A percentile compares a stretch with the other conserved stretches of the same genome.
Evolutionary conservation across 2,329 filamentous ascomycete species (phyloP).

Genomic region (Diaporthe citriasiana): DNA sequence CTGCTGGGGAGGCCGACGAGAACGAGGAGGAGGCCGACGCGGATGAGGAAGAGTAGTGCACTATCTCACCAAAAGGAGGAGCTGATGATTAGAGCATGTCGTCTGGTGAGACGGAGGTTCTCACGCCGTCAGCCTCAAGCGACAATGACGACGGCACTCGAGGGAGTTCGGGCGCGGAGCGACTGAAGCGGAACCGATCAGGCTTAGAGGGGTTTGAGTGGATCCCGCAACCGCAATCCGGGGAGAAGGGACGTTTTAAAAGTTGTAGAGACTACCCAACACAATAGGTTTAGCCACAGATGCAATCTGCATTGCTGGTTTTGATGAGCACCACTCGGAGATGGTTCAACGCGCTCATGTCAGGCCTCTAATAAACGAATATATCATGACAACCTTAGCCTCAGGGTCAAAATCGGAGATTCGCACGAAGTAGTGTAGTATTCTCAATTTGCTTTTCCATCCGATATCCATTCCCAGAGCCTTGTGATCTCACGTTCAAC

Average conservation of each 20-base stretch:
- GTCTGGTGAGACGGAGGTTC: not conserved
- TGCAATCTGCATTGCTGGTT: slow-evolving; percentile 9
- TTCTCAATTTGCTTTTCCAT: not conserved
- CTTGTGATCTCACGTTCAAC: not conserved
- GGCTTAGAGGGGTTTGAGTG: slow-evolving; percentile 18
- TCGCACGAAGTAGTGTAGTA: not conserved
- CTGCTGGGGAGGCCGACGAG: slow-evolving; percentile 44
- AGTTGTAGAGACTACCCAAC: slow-evolving; percentile 18
- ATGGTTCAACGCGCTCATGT: slow-evolving; percentile 7
- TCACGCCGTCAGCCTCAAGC: slow-evolving; percentile 12
- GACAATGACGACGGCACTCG: slow-evolving; percentile 3
- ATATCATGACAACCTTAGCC: not conserved
- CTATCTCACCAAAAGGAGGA: slow-evolving; percentile 29
- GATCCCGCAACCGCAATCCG: not conserved
- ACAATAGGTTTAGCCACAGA: slow-evolving; percentile 1
- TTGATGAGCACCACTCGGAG: slow-evolving; percentile 13
- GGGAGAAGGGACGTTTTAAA: not conserved
- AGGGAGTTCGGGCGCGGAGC: not conserved
- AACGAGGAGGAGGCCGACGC: slow-evolving; percentile 32
- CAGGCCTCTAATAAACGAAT: slow-evolving; percentile 31
- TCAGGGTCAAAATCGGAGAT: no score
- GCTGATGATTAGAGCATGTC: not conserved
- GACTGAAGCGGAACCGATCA: not conserved
- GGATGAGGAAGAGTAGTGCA: slow-evolving; percentile 41
- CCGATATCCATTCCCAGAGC: no score